Evolutionary conservation across 1,284 basidiomycete species (phyloP).

Genomic region (Heterobasidion occidentale): DNA sequence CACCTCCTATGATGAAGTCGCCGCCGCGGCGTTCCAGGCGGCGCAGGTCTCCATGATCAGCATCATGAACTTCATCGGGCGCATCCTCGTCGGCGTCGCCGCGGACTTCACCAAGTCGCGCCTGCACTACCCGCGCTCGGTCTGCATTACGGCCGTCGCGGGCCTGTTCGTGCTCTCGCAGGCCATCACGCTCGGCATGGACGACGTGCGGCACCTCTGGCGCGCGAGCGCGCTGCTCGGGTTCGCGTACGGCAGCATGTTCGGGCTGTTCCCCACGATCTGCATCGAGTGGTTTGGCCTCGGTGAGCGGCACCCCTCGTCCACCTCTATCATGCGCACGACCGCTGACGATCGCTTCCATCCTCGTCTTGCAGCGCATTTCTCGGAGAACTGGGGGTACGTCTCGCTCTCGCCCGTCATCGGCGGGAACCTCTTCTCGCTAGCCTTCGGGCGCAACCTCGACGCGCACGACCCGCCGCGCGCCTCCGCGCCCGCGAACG

Average conservation of each 20-base stretch:
- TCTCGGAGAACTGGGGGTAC: constrained; percentile 85
- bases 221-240: constrained; percentile 68
- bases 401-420: constrained; percentile 70
- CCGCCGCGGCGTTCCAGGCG: constrained; percentile 74
- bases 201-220: constrained; percentile 62
- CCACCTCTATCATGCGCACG: not conserved
- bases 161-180: constrained; percentile 66
- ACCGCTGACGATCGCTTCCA: not conserved
- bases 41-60: constrained; percentile 83
- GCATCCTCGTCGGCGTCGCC: constrained; percentile 71
- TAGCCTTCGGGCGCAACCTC: constrained; percentile 75
- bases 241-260: constrained; percentile 71
- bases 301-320: constrained; percentile 35
- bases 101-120: constrained; percentile 67
- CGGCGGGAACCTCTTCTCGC: constrained; percentile 79
- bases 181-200: constrained; percentile 47
- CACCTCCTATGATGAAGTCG: constrained; percentile 52
- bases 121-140: constrained; percentile 57
- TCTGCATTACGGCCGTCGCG: constrained; percentile 64
- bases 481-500: constrained; percentile 6
- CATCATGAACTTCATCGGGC: constrained; percentile 77
- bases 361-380: constrained; percentile 39
- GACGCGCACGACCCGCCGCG: constrained; percentile 54
- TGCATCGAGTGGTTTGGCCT: constrained; percentile 82
- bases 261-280: constrained; percentile 72